Base-by-base conservation (phyloP, 345 rosid genomes). In the Dimocarpus longan region DNA sequence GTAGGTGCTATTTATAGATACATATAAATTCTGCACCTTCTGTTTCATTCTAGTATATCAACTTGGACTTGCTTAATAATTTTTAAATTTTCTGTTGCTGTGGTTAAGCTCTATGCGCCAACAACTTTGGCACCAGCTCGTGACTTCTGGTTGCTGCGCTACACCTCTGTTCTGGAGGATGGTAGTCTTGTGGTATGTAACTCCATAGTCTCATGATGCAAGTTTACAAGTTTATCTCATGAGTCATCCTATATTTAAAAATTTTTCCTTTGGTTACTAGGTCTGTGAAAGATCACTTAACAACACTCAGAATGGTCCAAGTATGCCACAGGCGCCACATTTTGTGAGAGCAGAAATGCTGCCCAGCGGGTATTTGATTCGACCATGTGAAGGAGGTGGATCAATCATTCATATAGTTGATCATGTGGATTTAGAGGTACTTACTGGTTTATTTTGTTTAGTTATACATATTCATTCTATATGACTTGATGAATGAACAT, bases 351-450 rank as follows among this genome's bases (percentile, higher is more conserved):
- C 95, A 66, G 98, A 94, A 87, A 85, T 91, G 82, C 85, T 96
- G 68, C 97, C 99, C 16, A 96, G 98, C 75, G 99, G 99, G 39
- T 96, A 94, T 82, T 82, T 96, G 79, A 92, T 96, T 81, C 83
- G 99, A 78, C 99, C 99, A 13, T 96, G 99, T 80, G 99, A 96
- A 88, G 99, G 99, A 46, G 98, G 99, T 76, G 99, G 99, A 26
- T 95, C 99, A 28, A 90, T 95, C 77, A 89, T 96, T 83, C 97
- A 96, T 79, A 87, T 96, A 62, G 99, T 96, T 57, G 98, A 96
- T 81, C 99, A 96, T 83, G 71, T 92, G 82, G 97, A 96, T 87
- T 88, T 94, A 62, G 99, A 94, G 97, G 99, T 94, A 56, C 48
- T 77, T 76, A 85, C 70, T 71, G 68, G 80, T 68, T 71, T 37